Evolutionary conservation across 225 moss, liverwort and hornwort species (phyloP).

Genomic region (Lunularia cruciata): DNA sequence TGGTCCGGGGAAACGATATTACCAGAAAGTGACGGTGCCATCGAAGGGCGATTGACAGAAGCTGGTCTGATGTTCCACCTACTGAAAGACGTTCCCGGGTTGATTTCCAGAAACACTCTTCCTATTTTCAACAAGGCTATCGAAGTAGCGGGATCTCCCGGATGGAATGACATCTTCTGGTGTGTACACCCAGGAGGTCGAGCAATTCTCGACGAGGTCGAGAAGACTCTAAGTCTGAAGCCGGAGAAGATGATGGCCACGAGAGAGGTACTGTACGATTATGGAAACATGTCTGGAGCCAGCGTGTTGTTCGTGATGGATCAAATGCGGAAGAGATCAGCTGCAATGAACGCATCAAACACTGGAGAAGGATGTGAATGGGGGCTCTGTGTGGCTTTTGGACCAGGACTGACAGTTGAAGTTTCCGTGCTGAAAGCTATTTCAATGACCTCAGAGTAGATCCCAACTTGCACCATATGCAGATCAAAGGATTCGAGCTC

Average conservation of each 20-base stretch:
- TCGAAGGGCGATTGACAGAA: conserved; percentile 24
- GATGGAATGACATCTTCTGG: conserved; percentile 19
- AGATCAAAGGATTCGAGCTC: too few species aligned
- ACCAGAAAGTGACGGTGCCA: conserved; percentile 25
- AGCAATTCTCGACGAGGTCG: conserved; percentile 21
- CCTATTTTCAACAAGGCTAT: conserved; percentile 4
- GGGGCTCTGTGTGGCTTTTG: conserved; percentile 24
- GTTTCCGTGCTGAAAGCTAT: conserved; percentile 18
- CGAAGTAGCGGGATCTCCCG: conserved; percentile 1
- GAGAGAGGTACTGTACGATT: conserved; percentile 11
- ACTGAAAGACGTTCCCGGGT: conserved; percentile 4
- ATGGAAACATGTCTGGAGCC: conserved; percentile 16
- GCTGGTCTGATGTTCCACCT: conserved; percentile 25
- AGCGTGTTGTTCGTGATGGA: conserved; percentile 23
- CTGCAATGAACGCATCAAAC: conserved; percentile 1
- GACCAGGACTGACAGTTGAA: conserved; percentile 29
- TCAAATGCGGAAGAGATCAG: conserved; percentile 21
- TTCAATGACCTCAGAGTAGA: too few species aligned
- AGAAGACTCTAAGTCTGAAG: conserved; percentile 9
- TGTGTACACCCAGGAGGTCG: too few species aligned
- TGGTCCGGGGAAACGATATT: conserved; percentile 3
- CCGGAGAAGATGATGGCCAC: conserved; percentile 12
- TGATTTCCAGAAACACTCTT: conserved; percentile 7
- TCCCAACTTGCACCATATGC: too few species aligned
- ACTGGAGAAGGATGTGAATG: too few species aligned